These are phyloP conservation scores for Helicostylum pulchrum DNA, from an alignment of 192 early-diverging fungal genomes.

Conservation along the genomic window DNA sequence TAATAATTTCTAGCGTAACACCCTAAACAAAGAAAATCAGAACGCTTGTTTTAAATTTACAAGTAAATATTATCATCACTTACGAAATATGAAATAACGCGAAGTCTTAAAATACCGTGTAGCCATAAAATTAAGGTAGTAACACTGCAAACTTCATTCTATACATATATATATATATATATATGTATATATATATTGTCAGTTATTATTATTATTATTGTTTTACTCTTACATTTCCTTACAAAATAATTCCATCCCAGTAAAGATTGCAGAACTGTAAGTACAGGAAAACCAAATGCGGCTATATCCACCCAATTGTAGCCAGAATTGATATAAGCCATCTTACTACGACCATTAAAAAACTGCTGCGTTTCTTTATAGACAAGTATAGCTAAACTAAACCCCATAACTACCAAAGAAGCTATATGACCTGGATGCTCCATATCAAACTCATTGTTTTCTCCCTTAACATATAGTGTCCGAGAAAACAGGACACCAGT, in stretches of 20 bases:
- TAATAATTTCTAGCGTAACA: constrained; percentile 7
- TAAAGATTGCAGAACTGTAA: background rate
- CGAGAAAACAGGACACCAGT: constrained; percentile 2
- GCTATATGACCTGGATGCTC: background rate
- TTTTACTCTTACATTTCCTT: background rate
- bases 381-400: background rate
- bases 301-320: constrained; percentile 8
- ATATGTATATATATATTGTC: background rate
- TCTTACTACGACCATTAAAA: background rate
- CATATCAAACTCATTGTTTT: background rate
- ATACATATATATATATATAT: background rate
- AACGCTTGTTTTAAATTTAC: too few species aligned
- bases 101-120: constrained; percentile 9
- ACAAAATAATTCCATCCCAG: background rate
- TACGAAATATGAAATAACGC: constrained; percentile 14
- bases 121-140: constrained; percentile 7
- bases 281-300: background rate
- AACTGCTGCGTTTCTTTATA: constrained; percentile 6
- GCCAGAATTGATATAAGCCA: background rate
- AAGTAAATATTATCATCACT: background rate
- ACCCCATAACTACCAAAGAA: background rate
- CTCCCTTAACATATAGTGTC: background rate
- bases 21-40: background rate
- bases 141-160: background rate
- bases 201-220: too few species aligned